A percentile compares a stretch with the other conserved stretches of the same genome.
Evolutionary conservation across 2,329 filamentous ascomycete genomes (phyloP).

Genomic region (Chalaropsis ovoidea): DNA sequence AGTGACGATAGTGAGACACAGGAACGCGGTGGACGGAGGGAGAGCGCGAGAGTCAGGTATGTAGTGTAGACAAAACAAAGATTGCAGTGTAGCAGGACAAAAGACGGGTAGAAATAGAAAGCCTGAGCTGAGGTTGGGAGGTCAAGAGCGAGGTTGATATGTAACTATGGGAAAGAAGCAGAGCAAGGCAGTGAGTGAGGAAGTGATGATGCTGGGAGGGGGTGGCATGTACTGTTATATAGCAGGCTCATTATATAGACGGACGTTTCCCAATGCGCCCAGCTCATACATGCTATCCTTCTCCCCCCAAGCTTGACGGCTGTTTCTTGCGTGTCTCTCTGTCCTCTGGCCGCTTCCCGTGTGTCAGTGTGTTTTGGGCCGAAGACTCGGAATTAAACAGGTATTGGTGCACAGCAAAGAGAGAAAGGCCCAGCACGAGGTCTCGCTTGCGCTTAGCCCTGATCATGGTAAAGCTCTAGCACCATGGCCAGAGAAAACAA

Average conservation of each 20-base stretch:
- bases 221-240: constrained; percentile 4
- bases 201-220: not conserved
- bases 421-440: not conserved
- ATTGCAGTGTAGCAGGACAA: not conserved
- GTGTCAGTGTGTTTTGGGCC: constrained; percentile 10
- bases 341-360: constrained; percentile 4
- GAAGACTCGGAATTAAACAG: constrained; percentile 6
- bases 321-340: not conserved
- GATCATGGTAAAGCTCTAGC: not conserved
- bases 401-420: not conserved
- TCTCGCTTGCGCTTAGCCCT: constrained; percentile 12
- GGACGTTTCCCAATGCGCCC: not conserved
- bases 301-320: not conserved
- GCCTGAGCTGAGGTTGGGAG: not conserved
- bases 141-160: not conserved
- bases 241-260: not conserved
- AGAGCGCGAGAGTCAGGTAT: not conserved
- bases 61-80: not conserved
- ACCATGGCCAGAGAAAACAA: constrained; percentile 1
- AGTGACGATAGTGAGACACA: not conserved
- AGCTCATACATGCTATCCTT: not conserved
- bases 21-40: not conserved
- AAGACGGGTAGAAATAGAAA: not conserved
- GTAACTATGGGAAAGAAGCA: not conserved
- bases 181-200: not conserved